Base-by-base conservation (phyloP, 2,329 filamentous ascomycete species). In the Fragosphaeria purpurea region DNA sequence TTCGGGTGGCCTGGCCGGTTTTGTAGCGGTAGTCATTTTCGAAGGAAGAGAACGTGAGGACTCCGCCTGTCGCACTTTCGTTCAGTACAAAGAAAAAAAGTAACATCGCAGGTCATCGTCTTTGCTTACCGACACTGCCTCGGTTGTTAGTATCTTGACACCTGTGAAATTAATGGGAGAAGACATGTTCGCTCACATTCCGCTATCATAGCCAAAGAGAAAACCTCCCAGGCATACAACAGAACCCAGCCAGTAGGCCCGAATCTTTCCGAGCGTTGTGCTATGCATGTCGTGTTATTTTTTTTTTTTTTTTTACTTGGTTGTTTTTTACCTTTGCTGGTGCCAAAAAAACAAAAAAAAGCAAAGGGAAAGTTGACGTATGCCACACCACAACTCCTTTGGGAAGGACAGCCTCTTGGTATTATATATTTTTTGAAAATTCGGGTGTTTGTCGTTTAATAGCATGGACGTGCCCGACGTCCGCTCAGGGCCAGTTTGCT, bases 11-110 rank as follows among this genome's bases (percentile, higher is more conserved):
- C 41, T 42, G n/a, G 7, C 11, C 10, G 10, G 44, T 32, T 11
- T 39, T 50, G 52, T 56, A 59, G 48, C 55, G 56, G 22, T 55
- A 55, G 40, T 59, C 57, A 11, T 52, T 53, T 38, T 52, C 37
- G 13, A 59, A 51, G 3, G 56, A 43, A 13, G 12, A 8, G 32
- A 22, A 47, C 11, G 35, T 37, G 35, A 37, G 35, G 35, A 37
- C 35, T 7, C 35, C 35, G 11, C 35, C 35, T 37, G 35, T 11
- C 22, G 22, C 22, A 22, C 22, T 22, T 22, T 22, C 22, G 22
- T 22, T 22, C 22, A 22, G 22, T 22, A 22, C 22, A 22, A 22
- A 22, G 2, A 22, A 22, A 11, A 37, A 7, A 37, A 37, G 35
- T 7, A 7, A 37, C 35, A 11, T 37, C 4, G 4, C 7, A 35